Conservation (phyloP, 208 protist species). For the Trypanosoma brucei region DNA sequence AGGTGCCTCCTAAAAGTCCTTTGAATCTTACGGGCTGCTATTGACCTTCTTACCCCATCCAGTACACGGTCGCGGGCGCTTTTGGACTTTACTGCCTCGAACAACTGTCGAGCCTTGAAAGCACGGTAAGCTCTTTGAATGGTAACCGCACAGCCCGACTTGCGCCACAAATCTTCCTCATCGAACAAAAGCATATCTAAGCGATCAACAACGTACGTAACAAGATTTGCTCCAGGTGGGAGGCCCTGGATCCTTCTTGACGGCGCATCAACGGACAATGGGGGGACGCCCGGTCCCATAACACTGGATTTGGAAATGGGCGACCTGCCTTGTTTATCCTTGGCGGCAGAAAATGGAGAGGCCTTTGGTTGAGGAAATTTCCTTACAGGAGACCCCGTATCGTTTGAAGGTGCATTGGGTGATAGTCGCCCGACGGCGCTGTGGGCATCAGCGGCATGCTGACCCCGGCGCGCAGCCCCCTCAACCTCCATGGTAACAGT, state of each 20-base stretch:
- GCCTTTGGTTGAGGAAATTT: neutral
- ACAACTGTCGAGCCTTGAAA: constrained; percentile 35
- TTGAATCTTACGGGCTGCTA: constrained; percentile 58
- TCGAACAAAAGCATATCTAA: constrained; percentile 74
- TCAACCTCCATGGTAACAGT: neutral
- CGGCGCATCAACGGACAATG: neutral
- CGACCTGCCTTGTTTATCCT: neutral
- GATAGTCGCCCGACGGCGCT: neutral
- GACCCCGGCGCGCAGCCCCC: neutral
- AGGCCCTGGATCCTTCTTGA: neutral
- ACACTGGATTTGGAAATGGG: neutral
- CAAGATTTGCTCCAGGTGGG: constrained; percentile 26
- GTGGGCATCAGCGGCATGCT: neutral
- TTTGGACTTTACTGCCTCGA: constrained; percentile 21
- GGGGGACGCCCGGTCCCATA: neutral
- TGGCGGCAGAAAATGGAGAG: neutral
- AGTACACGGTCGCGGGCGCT: constrained; percentile 23
- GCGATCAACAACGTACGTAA: constrained; percentile 54
- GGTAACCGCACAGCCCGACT: constrained; percentile 44
- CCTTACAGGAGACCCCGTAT: neutral
- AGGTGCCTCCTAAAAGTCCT: constrained; percentile 25
- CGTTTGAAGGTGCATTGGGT: no score
- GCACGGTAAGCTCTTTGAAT: constrained; percentile 71
- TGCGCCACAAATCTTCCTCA: constrained; percentile 73
- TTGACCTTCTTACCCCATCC: constrained; percentile 32